Percentiles rank a stretch among this genome's conserved stretches.
Conservation (phyloP, 495 filamentous ascomycete species). For the Penicillium salamii region DNA sequence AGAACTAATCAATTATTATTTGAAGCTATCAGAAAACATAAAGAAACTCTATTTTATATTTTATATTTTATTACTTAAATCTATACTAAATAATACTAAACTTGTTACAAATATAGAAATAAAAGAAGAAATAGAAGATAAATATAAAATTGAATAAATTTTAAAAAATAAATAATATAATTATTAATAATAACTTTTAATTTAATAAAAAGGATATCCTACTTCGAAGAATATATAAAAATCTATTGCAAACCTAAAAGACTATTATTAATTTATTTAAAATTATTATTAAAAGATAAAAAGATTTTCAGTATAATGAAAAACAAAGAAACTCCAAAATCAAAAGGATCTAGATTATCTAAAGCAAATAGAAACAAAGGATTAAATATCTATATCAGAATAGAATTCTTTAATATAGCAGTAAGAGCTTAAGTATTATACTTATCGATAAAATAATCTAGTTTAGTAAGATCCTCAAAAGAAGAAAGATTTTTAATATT, state of each 20-base stretch:
- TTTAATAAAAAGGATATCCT: slow-evolving; percentile 7
- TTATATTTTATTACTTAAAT: slow-evolving; percentile 3
- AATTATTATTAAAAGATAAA: not conserved
- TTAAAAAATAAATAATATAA: not conserved
- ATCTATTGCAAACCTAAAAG: slow-evolving; percentile 6
- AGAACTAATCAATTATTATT: slow-evolving; percentile 8
- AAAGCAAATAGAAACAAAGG: too few species aligned
- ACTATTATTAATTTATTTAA: slow-evolving; percentile 4
- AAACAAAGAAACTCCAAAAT: too few species aligned
- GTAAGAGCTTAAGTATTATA: too few species aligned
- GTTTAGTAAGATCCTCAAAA: too few species aligned
- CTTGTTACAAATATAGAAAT: slow-evolving; percentile 7
- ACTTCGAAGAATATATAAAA: slow-evolving; percentile 9
- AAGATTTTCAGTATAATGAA: not conserved
- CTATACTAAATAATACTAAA: slow-evolving; percentile 3
- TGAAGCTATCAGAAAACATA: slow-evolving; percentile 7
- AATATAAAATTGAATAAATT: slow-evolving; percentile 7
- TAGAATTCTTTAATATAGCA: too few species aligned
- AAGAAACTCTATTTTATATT: slow-evolving; percentile 3
- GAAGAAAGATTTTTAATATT: too few species aligned
- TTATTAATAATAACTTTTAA: not conserved
- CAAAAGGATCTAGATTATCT: too few species aligned
- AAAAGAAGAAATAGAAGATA: slow-evolving; percentile 3
- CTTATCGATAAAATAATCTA: too few species aligned
- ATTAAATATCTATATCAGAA: too few species aligned